Conservation (phyloP, 2,329 filamentous ascomycete genomes). For the Calonectria naviculata region DNA sequence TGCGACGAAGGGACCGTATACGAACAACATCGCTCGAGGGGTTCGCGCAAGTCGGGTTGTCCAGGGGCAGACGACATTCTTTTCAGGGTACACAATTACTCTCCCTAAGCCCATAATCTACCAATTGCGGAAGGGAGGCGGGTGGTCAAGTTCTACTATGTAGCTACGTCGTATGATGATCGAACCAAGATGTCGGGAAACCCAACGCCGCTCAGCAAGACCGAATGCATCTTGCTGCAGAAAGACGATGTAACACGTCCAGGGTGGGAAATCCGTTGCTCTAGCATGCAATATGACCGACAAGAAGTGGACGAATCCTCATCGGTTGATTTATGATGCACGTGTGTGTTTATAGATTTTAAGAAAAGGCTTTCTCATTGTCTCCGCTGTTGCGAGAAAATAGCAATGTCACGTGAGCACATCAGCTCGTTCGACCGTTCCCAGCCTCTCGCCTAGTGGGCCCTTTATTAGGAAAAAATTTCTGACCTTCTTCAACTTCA, state of each 20-base stretch:
- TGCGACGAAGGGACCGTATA: constrained; percentile 11
- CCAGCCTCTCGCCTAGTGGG: background rate
- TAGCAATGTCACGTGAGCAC: constrained; percentile 41
- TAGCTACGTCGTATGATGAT: background rate
- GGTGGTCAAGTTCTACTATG: background rate
- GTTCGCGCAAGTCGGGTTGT: background rate
- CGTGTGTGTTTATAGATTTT: constrained; percentile 53
- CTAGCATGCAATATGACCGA: constrained; percentile 73
- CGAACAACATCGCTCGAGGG: background rate
- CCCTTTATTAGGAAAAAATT: constrained; percentile 17
- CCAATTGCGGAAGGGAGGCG: background rate
- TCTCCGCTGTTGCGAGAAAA: background rate
- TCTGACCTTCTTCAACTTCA: constrained; percentile 11
- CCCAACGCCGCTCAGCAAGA: constrained; percentile 42
- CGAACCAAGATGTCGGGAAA: constrained; percentile 43
- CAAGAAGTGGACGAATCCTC: constrained; percentile 59
- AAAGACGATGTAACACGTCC: constrained; percentile 36
- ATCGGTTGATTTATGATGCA: constrained; percentile 69
- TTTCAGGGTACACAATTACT: constrained; percentile 19
- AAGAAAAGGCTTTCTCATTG: constrained; percentile 1
- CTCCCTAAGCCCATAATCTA: background rate
- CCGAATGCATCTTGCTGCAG: constrained; percentile 29
- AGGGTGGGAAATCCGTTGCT: constrained; percentile 51
- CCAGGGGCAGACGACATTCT: constrained; percentile 7
- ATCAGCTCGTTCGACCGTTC: background rate